Conservation (phyloP, 2,329 filamentous ascomycete species). For the Trichoderma sp. region DNA sequence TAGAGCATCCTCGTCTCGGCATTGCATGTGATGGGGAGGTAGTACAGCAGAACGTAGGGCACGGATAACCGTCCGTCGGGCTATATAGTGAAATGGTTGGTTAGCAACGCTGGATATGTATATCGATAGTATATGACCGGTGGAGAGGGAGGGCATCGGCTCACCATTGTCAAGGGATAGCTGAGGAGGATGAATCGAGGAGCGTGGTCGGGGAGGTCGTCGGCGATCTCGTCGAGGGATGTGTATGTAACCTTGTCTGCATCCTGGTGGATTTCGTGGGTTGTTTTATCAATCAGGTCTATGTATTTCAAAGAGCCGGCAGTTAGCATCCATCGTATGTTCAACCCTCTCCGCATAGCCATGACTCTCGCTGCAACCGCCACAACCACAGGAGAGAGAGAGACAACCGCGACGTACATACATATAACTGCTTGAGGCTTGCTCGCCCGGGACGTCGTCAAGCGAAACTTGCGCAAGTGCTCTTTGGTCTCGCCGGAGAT, state of each 20-base stretch:
- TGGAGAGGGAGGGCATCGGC: constrained; percentile 25
- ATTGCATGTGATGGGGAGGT: constrained; percentile 89
- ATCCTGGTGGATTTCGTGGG: constrained; percentile 82
- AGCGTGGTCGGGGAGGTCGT: constrained; percentile 88
- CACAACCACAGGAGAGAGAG: background rate
- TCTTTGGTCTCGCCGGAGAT: constrained; percentile 89
- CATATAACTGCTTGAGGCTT: constrained; percentile 91
- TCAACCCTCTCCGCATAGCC: background rate
- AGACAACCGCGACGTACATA: constrained; percentile 52
- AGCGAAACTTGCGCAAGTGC: constrained; percentile 88
- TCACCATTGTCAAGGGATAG: constrained; percentile 82
- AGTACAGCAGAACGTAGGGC: constrained; percentile 93
- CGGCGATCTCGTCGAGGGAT: constrained; percentile 73
- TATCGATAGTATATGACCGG: background rate
- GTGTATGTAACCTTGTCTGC: constrained; percentile 75
- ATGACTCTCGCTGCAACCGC: background rate
- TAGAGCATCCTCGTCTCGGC: constrained; percentile 87
- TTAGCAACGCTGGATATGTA: background rate
- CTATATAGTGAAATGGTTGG: constrained; percentile 43
- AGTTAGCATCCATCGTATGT: background rate
- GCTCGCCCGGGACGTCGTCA: constrained; percentile 82
- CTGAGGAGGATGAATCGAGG: constrained; percentile 88
- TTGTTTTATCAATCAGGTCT: constrained; percentile 90
- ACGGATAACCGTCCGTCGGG: constrained; percentile 79
- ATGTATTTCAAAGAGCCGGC: constrained; percentile 7